Evolutionary conservation across 169 alveolate genomes (phyloP).

Genomic region (Cryptosporidium ubiquitum): DNA sequence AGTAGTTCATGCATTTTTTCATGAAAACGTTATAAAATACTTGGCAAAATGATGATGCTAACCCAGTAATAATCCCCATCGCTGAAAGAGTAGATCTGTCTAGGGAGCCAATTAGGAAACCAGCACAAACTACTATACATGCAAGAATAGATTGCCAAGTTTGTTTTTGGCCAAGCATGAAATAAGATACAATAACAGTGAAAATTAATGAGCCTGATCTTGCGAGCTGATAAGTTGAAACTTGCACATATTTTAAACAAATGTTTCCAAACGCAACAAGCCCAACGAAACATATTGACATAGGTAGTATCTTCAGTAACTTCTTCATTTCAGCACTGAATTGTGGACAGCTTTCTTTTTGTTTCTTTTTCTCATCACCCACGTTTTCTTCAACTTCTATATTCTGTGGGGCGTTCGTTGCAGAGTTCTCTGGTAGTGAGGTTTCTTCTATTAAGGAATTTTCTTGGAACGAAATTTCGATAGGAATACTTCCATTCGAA

Average conservation of each 20-base stretch:
- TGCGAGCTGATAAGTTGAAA: slow-evolving; percentile 82
- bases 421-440: background rate
- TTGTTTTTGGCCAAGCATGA: slow-evolving; percentile 73
- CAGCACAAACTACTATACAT: slow-evolving; percentile 76
- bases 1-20: slow-evolving; percentile 69
- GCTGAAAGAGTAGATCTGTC: slow-evolving; percentile 72
- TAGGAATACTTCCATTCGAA: background rate
- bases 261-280: slow-evolving; percentile 78
- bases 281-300: slow-evolving; percentile 77
- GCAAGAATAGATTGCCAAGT: slow-evolving; percentile 73
- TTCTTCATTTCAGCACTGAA: slow-evolving; percentile 10
- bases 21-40: slow-evolving; percentile 78
- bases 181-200: slow-evolving; percentile 74
- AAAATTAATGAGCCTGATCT: slow-evolving; percentile 79
- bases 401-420: too few species aligned
- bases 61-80: slow-evolving; percentile 76
- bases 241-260: slow-evolving; percentile 77
- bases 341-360: background rate
- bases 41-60: slow-evolving; percentile 77
- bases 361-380: background rate
- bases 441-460: background rate
- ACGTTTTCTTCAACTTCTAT: background rate
- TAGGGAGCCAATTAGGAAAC: slow-evolving; percentile 78
- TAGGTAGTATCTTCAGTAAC: slow-evolving; percentile 72
- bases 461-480: slow-evolving; percentile 13